Evolutionary conservation across 441 rosid species (phyloP).

Genomic region (Syzygium syzygioides): DNA sequence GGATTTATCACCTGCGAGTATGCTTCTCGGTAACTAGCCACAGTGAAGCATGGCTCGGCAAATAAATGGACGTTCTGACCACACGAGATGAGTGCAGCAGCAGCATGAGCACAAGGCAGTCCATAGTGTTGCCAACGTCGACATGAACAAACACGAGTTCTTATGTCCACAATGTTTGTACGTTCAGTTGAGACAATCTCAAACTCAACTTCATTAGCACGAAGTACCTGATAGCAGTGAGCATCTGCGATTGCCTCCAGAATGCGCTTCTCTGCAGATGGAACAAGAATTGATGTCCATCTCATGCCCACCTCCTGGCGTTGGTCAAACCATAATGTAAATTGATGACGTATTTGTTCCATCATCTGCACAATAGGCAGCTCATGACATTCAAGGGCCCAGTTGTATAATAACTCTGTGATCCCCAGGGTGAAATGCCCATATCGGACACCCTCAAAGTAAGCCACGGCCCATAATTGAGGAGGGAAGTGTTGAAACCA

Average conservation of each 20-base stretch:
- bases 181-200: slow-evolving; percentile 92
- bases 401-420: slow-evolving; percentile 71
- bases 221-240: slow-evolving; percentile 84
- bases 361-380: slow-evolving; percentile 90
- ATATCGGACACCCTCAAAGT: slow-evolving; percentile 75
- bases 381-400: slow-evolving; percentile 97
- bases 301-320: slow-evolving; percentile 75
- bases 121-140: slow-evolving; percentile 93
- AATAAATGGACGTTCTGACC: slow-evolving; percentile 71
- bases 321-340: slow-evolving; percentile 49
- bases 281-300: slow-evolving; percentile 78
- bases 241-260: slow-evolving; percentile 80
- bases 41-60: slow-evolving; percentile 82
- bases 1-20: slow-evolving; percentile 67
- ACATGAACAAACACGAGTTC: slow-evolving; percentile 78
- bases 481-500: slow-evolving; percentile 83
- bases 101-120: slow-evolving; percentile 88
- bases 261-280: slow-evolving; percentile 82
- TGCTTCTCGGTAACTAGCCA: slow-evolving; percentile 59
- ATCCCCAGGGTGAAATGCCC: slow-evolving; percentile 85
- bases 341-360: slow-evolving; percentile 73
- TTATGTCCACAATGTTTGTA: slow-evolving; percentile 84
- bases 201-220: slow-evolving; percentile 92
- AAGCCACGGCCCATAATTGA: slow-evolving; percentile 81
- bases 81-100: slow-evolving; percentile 90